These are phyloP conservation scores for Leishmania turanica DNA, from an alignment of 208 protist species.

Conservation along the genomic window DNA sequence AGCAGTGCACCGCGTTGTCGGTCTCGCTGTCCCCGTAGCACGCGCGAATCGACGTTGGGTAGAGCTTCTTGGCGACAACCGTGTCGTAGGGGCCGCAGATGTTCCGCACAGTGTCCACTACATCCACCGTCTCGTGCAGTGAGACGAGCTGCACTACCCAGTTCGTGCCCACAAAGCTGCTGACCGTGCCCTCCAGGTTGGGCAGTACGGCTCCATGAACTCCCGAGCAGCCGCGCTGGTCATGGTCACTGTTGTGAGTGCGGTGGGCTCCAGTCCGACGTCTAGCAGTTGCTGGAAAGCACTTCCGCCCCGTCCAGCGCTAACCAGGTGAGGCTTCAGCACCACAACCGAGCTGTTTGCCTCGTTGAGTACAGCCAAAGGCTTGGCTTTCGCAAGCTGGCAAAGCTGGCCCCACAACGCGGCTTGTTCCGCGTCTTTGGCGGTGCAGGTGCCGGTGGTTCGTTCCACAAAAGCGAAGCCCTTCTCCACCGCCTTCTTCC, in stretches of 20 bases:
- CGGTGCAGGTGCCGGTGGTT: slow-evolving; percentile 49
- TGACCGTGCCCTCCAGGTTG: slow-evolving; percentile 49
- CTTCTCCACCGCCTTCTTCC: slow-evolving; percentile 51
- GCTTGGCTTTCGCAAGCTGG: slow-evolving; percentile 35
- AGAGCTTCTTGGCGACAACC: slow-evolving; percentile 81
- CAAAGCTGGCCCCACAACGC: slow-evolving; percentile 50
- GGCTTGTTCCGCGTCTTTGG: slow-evolving; percentile 51
- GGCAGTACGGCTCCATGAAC: slow-evolving; percentile 81
- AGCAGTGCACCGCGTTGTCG: slow-evolving; percentile 95
- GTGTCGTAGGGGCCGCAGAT: slow-evolving; percentile 85
- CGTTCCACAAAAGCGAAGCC: slow-evolving; percentile 73
- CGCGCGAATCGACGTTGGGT: slow-evolving; percentile 87
- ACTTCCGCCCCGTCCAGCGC: slow-evolving; percentile 37
- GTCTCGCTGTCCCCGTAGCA: slow-evolving; percentile 79
- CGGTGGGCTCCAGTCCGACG: slow-evolving; percentile 63
- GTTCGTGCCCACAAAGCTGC: slow-evolving; percentile 55
- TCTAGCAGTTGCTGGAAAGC: slow-evolving; percentile 70
- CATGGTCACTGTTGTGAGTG: slow-evolving; percentile 52
- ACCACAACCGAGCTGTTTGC: slow-evolving; percentile 73
- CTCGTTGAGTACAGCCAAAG: slow-evolving; percentile 73
- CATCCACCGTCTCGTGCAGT: slow-evolving; percentile 38
- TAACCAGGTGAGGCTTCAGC: slow-evolving; percentile 77
- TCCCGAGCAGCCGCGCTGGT: slow-evolving; percentile 51
- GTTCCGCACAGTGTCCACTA: slow-evolving; percentile 58
- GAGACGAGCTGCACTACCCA: slow-evolving; percentile 86